Conservation (phyloP, 768 basidiomycete species). For the Harrya chromipes region DNA sequence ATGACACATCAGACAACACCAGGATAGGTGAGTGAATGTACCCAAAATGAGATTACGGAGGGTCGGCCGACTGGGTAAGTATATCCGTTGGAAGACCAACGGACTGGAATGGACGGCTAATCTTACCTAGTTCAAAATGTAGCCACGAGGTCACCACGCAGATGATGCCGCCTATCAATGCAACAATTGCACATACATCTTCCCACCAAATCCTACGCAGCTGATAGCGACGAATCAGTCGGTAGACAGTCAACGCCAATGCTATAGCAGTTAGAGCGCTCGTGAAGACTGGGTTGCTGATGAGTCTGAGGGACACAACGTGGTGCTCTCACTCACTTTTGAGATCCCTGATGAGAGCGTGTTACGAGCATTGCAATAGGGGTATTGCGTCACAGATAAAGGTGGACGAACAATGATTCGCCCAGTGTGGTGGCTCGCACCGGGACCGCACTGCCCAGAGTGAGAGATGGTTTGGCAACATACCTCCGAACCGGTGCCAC, state of each 20-base stretch:
- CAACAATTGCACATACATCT: slow-evolving; percentile 12
- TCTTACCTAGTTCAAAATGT: slow-evolving; percentile 1
- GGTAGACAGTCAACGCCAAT: slow-evolving; percentile 1
- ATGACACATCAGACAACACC: slow-evolving; percentile 13
- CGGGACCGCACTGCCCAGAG: too few relatives aligned
- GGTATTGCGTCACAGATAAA: neutral
- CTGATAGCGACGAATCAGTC: slow-evolving; percentile 1
- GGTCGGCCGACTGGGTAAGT: slow-evolving; percentile 3
- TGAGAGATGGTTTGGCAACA: too few relatives aligned
- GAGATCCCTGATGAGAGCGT: slow-evolving; percentile 4
- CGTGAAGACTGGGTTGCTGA: slow-evolving; percentile 5
- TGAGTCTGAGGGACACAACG: neutral
- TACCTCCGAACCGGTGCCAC: too few relatives aligned
- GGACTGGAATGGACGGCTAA: neutral
- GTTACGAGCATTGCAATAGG: neutral
- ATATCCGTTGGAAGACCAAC: neutral
- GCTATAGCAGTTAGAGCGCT: slow-evolving; percentile 5
- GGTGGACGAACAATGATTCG: neutral
- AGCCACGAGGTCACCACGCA: slow-evolving; percentile 11
- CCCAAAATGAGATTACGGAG: slow-evolving; percentile 6
- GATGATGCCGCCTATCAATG: neutral
- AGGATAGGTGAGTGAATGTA: slow-evolving; percentile 9
- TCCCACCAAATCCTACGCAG: slow-evolving; percentile 18
- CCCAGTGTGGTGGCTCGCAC: neutral
- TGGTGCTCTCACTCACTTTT: slow-evolving; percentile 8